Conservation (phyloP, 768 basidiomycete genomes). For the Mycena metata region DNA sequence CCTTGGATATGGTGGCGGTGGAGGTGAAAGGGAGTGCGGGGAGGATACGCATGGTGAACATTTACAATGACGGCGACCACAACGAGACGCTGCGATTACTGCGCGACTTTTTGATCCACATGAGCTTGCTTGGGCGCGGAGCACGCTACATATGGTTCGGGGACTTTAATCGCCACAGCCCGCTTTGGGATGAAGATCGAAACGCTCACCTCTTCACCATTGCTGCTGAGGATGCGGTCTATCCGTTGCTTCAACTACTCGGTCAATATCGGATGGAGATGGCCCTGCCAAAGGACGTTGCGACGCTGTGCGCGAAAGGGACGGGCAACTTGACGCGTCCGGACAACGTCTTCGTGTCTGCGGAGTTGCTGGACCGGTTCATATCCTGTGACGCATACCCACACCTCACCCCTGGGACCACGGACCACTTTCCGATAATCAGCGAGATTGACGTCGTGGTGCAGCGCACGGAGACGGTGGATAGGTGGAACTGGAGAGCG, state of each 20-base stretch:
- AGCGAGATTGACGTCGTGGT: constrained; percentile 10
- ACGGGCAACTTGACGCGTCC: constrained; percentile 9
- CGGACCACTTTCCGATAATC: constrained; percentile 15
- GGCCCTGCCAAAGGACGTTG: constrained; percentile 1
- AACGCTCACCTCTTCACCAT: constrained; percentile 47
- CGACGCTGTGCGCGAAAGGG: constrained; percentile 5
- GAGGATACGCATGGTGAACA: constrained; percentile 50
- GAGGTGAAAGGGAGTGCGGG: constrained; percentile 36
- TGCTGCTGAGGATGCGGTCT: constrained; percentile 12
- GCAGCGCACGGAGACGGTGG: too few relatives aligned
- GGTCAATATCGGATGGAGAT: constrained; percentile 9
- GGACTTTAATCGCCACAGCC: constrained; percentile 55
- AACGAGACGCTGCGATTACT: too few relatives aligned
- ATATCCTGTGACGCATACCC: constrained; percentile 9
- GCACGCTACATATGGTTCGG: too few relatives aligned
- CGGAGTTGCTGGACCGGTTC: constrained; percentile 4
- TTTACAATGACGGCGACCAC: constrained; percentile 53
- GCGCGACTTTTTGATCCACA: too few relatives aligned
- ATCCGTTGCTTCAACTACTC: constrained; percentile 33
- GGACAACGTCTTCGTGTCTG: constrained; percentile 22
- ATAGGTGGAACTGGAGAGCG: constrained; percentile 10
- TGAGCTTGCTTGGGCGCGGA: too few relatives aligned
- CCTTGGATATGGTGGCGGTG: constrained; percentile 31
- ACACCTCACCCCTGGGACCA: not conserved
- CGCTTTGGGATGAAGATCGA: constrained; percentile 49